Percentiles rank a stretch among this genome's conserved stretches.
Evolutionary conservation across 805 yeast species (phyloP).

Genomic region (Lipomyces kockii): DNA sequence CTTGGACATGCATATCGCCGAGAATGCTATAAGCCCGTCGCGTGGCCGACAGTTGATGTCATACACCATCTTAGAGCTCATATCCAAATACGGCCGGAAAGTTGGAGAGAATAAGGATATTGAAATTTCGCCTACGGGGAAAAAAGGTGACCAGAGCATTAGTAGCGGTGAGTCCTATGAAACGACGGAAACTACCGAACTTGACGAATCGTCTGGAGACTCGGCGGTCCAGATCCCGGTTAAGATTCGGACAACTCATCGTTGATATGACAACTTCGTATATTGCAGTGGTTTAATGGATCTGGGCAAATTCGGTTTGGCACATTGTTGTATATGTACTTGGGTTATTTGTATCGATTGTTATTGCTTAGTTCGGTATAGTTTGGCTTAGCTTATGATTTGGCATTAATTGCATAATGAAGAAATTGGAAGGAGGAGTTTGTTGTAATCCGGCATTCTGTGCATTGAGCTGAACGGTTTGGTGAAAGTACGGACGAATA

Average conservation of each 20-base stretch:
- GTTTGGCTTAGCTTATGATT: neutral
- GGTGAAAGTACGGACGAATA: too few relatives aligned
- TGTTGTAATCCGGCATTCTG: neutral
- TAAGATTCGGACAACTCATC: neutral
- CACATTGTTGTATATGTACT: neutral
- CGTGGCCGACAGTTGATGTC: constrained; percentile 32
- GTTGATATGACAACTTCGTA: neutral
- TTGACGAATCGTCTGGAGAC: neutral
- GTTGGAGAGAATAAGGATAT: constrained; percentile 14
- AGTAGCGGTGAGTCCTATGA: neutral
- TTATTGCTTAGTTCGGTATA: neutral
- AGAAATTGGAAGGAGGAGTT: neutral
- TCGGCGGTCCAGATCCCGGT: neutral
- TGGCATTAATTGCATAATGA: neutral
- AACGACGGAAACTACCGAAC: neutral
- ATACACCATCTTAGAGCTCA: constrained; percentile 28
- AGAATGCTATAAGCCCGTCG: constrained; percentile 10
- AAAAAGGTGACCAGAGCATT: neutral
- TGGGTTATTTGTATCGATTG: neutral
- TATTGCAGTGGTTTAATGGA: neutral
- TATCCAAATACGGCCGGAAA: constrained; percentile 28
- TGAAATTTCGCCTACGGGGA: neutral
- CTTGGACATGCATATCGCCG: constrained; percentile 12
- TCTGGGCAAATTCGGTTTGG: neutral
- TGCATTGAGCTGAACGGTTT: neutral